phyloP scores from a whole-genome alignment of 805 yeast species.

The Barnettozyma californica region DNA sequence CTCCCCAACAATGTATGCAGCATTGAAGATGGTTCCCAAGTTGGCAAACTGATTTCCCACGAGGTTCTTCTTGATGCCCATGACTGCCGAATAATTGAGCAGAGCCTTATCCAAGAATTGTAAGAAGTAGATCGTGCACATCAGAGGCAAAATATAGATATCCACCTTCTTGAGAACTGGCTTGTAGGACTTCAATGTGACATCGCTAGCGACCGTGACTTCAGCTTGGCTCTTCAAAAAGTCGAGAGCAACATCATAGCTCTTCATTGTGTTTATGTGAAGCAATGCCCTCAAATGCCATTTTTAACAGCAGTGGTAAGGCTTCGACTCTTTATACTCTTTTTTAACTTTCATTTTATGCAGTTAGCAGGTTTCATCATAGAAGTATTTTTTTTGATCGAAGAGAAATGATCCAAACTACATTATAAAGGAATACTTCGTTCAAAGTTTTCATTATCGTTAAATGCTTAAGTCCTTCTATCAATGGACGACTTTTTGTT shows the following conservation, averaged over 20 bases:
- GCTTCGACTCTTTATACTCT: neutral
- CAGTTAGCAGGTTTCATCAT: neutral
- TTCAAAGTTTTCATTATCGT: conserved; percentile 1
- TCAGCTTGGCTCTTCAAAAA: conserved; percentile 3
- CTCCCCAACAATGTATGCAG: conserved; percentile 45
- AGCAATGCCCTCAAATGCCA: neutral
- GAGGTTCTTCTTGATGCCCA: conserved; percentile 51
- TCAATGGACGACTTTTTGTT: conserved; percentile 3
- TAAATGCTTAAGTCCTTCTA: neutral
- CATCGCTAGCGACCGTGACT: neutral
- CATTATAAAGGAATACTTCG: neutral
- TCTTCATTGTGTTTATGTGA: neutral
- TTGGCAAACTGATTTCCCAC: conserved; percentile 44
- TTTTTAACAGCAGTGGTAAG: neutral
- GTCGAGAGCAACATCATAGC: conserved; percentile 8
- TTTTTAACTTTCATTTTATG: neutral
- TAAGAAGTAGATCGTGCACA: conserved; percentile 46
- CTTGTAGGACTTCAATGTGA: neutral
- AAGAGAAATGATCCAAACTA: neutral
- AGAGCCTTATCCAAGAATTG: conserved; percentile 53
- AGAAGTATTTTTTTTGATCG: neutral
- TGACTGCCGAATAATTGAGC: conserved; percentile 54
- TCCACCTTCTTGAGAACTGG: conserved; percentile 16
- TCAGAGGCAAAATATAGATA: conserved; percentile 21
- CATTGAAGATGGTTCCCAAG: conserved; percentile 48